Evolutionary conservation across 1,284 basidiomycete species (phyloP).

Genomic region (Ustilago esculenta): DNA sequence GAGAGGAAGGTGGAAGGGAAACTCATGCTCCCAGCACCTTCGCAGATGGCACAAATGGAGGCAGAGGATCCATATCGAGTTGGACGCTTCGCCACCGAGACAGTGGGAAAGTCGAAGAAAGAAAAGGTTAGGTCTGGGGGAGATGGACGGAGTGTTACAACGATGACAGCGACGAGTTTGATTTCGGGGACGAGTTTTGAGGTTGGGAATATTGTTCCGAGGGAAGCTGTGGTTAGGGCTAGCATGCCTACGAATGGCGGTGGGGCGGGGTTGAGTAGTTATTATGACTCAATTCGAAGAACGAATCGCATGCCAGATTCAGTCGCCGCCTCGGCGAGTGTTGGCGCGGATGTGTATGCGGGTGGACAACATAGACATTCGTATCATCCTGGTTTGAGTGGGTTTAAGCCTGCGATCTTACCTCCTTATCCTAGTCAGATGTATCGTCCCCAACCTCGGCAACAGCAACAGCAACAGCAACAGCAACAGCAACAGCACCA

Average conservation of each 20-base stretch:
- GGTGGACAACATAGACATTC: too few relatives aligned
- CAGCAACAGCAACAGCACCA: not conserved
- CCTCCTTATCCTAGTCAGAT: not conserved
- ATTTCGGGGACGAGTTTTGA: constrained; percentile 17
- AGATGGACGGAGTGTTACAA: not conserved
- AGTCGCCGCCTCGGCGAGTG: too few relatives aligned
- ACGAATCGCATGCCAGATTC: too few relatives aligned
- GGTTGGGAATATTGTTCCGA: constrained; percentile 28
- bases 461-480: not conserved
- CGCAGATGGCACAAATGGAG: constrained; percentile 1
- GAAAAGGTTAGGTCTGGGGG: not conserved
- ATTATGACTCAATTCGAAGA: constrained; percentile 10
- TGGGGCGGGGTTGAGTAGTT: not conserved
- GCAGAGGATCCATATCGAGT: constrained; percentile 22
- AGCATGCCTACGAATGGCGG: not conserved
- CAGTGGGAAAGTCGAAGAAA: too few relatives aligned
- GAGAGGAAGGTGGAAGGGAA: constrained; percentile 4
- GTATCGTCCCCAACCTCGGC: not conserved
- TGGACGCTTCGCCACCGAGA: not conserved
- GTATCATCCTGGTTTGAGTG: not conserved
- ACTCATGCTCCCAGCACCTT: constrained; percentile 19
- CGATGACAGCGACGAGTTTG: not conserved
- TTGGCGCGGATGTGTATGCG: too few relatives aligned
- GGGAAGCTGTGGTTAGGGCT: constrained; percentile 11
- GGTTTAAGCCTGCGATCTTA: not conserved